Conservation (phyloP, 2,329 filamentous ascomycete genomes). For the Alternaria angustiovoidea region DNA sequence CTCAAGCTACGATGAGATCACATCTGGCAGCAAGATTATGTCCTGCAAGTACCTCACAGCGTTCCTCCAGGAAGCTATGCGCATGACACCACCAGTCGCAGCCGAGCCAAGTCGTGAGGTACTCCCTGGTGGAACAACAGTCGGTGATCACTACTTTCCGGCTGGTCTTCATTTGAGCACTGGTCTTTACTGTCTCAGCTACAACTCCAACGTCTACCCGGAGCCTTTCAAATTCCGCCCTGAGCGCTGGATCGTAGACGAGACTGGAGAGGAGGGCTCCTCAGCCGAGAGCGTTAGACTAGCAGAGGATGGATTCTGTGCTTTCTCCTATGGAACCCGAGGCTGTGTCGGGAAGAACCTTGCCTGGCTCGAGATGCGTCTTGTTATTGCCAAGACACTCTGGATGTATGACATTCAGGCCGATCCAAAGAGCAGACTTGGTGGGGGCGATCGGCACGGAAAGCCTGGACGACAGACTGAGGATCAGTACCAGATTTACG, state of each 20-base stretch:
- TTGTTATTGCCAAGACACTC: conserved; percentile 37
- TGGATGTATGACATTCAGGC: conserved; percentile 31
- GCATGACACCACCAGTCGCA: conserved; percentile 32
- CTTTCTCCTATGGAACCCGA: conserved; percentile 37
- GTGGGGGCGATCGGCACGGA: conserved; percentile 27
- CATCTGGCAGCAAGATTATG: conserved; percentile 21
- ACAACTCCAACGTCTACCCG: conserved; percentile 25
- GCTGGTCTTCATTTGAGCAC: conserved; percentile 25
- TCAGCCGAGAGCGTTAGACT: conserved; percentile 23
- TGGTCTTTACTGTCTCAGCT: conserved; percentile 24
- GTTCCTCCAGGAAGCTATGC: conserved; percentile 32
- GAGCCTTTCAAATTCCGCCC: conserved; percentile 36
- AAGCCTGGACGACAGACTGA: conserved; percentile 26
- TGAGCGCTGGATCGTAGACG: conserved; percentile 36
- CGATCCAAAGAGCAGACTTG: conserved; percentile 30
- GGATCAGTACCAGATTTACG: conserved; percentile 38
- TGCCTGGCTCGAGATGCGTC: conserved; percentile 38
- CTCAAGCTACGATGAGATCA: conserved; percentile 28
- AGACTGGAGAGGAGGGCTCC: conserved; percentile 18
- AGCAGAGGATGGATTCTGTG: conserved; percentile 27
- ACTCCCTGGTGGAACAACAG: conserved; percentile 27
- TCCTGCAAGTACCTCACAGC: conserved; percentile 34
- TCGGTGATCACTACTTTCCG: conserved; percentile 31
- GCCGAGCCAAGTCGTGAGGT: conserved; percentile 33
- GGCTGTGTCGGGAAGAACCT: conserved; percentile 46